Evolutionary conservation across 495 filamentous ascomycete species (phyloP), one percentile per base, ranked within the genome.

Genomic region (Glarea lozoyensis): DNA sequence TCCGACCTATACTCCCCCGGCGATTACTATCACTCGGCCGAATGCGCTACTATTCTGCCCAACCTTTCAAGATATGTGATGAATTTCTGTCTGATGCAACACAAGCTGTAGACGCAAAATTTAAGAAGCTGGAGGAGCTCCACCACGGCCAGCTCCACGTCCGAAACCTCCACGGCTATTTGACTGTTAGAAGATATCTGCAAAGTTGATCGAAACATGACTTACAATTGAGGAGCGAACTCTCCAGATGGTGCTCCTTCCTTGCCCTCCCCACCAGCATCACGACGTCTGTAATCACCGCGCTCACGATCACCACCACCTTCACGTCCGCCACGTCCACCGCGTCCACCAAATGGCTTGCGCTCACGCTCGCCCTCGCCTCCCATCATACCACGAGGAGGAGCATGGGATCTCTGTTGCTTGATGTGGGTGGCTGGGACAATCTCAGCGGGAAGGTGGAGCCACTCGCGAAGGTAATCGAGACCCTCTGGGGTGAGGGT

Each of bases 401-500:
- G 93, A 66, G 88, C 88, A 68, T 98, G 89, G 54, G 87, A 92
- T 69, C 93, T 88, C 78, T 96, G 88, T 76, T 94, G 88, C 84
- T 98, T 98, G 78, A 98, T 95, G 80, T 98, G 92, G 61, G 92
- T 98, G 54, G 92, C 87, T 45, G 92, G 92, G 56, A 98, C 92
- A 65, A 98, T 95, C 79, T 98, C 92, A 61, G 93, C 92, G 65
- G 92, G 92, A 58, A 97, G 83, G 78, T 98, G 92, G 54, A 97
- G 90, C 92, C 92, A 98, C 77, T 98, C 92, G 57, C 92, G 93
- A 65, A 98, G 88, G 80, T 97, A 98, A 79, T 96, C 90, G 63
- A 98, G 89, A 75, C 92, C 92, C 68, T 96, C 90, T 58, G 88
- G 88, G 65, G 92, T 98, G 65, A 98, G 82, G 68, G 93, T 98